Evolutionary conservation across 108 stramenopile species (phyloP).

Genomic region (Chaetoceros muelleri): DNA sequence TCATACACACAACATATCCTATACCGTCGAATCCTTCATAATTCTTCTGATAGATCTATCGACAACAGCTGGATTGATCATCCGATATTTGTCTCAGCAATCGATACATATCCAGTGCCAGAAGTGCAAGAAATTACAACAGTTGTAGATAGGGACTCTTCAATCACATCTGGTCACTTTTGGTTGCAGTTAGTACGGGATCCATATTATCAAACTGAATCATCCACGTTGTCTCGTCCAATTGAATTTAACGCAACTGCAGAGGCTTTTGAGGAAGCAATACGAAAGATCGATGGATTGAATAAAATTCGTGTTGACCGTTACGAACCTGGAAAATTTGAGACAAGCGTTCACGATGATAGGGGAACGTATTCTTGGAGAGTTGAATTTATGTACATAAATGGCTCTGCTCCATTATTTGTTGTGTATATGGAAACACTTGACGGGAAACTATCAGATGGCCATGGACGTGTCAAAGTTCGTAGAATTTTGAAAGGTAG

Average conservation of each 20-base stretch:
- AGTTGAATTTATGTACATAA: background rate
- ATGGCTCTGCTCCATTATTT: background rate
- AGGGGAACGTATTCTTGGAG: background rate
- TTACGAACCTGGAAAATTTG: background rate
- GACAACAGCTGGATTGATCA: background rate
- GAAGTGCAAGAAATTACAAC: background rate
- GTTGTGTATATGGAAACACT: background rate
- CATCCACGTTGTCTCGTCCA: background rate
- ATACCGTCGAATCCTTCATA: no score
- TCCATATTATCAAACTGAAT: background rate
- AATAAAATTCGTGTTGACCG: background rate
- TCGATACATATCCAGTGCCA: background rate
- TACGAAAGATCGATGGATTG: background rate
- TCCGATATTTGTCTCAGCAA: background rate
- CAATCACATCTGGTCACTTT: background rate
- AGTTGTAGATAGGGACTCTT: background rate
- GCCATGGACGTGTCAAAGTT: no score
- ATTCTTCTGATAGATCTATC: no score
- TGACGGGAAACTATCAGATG: background rate
- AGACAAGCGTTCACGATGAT: background rate
- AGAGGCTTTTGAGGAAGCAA: background rate
- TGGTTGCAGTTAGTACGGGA: background rate
- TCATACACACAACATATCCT: no score
- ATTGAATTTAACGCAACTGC: background rate
- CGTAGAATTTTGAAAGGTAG: no score